phyloP scores from a whole-genome alignment of 176 grass and related monocot species.

The Leersia perrieri region DNA sequence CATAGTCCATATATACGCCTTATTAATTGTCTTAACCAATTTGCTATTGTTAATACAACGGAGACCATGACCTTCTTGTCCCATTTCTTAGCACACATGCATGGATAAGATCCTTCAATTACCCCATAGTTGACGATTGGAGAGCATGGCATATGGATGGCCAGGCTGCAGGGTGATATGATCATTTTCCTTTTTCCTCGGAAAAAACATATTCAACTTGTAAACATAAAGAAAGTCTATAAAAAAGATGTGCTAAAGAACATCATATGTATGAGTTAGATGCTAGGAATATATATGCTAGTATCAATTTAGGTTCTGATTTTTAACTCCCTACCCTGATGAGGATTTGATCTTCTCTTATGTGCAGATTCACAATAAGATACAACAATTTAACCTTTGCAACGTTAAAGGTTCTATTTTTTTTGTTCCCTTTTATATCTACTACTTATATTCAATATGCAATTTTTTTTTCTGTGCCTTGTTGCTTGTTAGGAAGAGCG shows the following conservation, averaged over 20 bases:
- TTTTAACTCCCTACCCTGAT: background rate
- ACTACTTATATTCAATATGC: background rate
- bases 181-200: background rate
- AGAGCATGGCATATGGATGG: conserved; percentile 59
- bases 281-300: background rate
- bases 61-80: conserved; percentile 38
- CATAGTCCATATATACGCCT: too few species aligned
- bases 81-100: conserved; percentile 47
- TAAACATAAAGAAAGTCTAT: background rate
- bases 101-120: conserved; percentile 59
- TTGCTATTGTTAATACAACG: background rate
- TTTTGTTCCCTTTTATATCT: background rate
- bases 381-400: conserved; percentile 54
- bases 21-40: too few species aligned
- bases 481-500: background rate
- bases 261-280: background rate
- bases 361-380: conserved; percentile 32
- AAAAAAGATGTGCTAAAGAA: background rate
- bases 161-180: conserved; percentile 43
- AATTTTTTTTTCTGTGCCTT: background rate
- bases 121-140: conserved; percentile 39
- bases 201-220: background rate
- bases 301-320: background rate
- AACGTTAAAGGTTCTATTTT: conserved; percentile 42
- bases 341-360: background rate